A percentile compares a stretch with the other conserved stretches of the same genome.
phyloP scores from a whole-genome alignment of 164 flowering plant genomes.

The Paratinospora sagittata region DNA sequence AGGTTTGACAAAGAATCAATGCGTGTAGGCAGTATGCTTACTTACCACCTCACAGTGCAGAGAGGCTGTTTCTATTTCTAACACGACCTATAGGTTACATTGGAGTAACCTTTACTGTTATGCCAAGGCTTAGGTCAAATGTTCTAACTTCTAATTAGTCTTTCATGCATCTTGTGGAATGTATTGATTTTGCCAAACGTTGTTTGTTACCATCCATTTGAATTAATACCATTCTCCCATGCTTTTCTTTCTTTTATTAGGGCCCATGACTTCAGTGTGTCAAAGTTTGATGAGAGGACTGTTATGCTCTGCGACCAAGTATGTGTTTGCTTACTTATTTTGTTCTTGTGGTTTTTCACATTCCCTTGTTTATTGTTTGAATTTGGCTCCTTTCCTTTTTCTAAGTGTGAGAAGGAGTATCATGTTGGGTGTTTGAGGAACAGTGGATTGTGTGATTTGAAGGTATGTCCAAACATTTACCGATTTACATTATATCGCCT shows the following conservation, averaged over 20 bases:
- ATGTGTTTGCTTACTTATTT: constrained; percentile 17
- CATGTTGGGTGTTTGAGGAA: constrained; percentile 86
- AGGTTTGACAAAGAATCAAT: too few relatives aligned
- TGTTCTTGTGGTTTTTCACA: background rate
- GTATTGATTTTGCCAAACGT: background rate
- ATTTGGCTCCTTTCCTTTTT: constrained; percentile 14
- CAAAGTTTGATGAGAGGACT: constrained; percentile 63
- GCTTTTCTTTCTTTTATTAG: constrained; percentile 27
- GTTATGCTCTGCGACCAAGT: constrained; percentile 93
- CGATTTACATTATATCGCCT: background rate
- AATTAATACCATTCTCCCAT: background rate
- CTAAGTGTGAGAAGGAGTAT: constrained; percentile 85
- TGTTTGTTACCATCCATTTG: background rate
- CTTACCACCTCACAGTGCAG: background rate
- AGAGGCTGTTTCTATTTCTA: background rate
- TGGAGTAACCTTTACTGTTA: background rate
- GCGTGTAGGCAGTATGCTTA: too few relatives aligned
- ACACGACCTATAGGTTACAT: background rate
- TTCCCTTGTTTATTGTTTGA: background rate
- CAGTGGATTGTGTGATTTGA: constrained; percentile 58
- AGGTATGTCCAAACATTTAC: constrained; percentile 35
- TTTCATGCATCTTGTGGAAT: background rate
- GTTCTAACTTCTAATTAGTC: background rate
- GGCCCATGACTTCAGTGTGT: constrained; percentile 64
- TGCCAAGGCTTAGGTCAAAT: background rate